Evolutionary conservation across 2,329 filamentous ascomycete genomes (phyloP).

Genomic region (Colletotrichum paranaense): DNA sequence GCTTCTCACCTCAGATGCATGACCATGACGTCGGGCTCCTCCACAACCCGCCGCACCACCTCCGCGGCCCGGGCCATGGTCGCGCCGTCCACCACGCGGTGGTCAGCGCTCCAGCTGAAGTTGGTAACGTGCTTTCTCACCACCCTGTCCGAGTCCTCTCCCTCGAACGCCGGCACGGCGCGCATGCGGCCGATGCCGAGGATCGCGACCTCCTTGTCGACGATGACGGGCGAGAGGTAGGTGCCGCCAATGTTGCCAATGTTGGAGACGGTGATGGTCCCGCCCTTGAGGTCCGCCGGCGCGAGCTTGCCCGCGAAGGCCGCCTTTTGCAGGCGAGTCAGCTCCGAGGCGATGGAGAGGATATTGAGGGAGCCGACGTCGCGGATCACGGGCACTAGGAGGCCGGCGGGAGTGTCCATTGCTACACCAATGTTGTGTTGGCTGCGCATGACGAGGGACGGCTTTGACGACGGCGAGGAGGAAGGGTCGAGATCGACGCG

Average conservation of each 20-base stretch:
- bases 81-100: constrained; percentile 92
- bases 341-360: constrained; percentile 80
- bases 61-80: constrained; percentile 93
- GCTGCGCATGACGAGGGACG: constrained; percentile 80
- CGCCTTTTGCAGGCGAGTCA: constrained; percentile 77
- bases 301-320: constrained; percentile 81
- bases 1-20: constrained; percentile 74
- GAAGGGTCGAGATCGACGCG: constrained; percentile 72
- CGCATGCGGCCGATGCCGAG: constrained; percentile 87
- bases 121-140: constrained; percentile 84
- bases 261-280: constrained; percentile 96
- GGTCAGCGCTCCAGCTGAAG: constrained; percentile 97
- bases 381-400: constrained; percentile 92
- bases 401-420: constrained; percentile 90
- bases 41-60: constrained; percentile 79
- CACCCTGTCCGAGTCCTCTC: constrained; percentile 61
- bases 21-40: constrained; percentile 89
- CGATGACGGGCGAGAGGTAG: constrained; percentile 90
- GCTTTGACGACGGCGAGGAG: constrained; percentile 59
- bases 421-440: constrained; percentile 96
- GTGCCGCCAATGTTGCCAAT: constrained; percentile 96
- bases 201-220: constrained; percentile 91
- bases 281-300: constrained; percentile 80
- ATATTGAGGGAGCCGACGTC: constrained; percentile 84
- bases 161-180: constrained; percentile 81